These are phyloP conservation scores for Neofusicoccum parvum DNA, from an alignment of 2,329 filamentous ascomycete genomes.

Conservation along the genomic window DNA sequence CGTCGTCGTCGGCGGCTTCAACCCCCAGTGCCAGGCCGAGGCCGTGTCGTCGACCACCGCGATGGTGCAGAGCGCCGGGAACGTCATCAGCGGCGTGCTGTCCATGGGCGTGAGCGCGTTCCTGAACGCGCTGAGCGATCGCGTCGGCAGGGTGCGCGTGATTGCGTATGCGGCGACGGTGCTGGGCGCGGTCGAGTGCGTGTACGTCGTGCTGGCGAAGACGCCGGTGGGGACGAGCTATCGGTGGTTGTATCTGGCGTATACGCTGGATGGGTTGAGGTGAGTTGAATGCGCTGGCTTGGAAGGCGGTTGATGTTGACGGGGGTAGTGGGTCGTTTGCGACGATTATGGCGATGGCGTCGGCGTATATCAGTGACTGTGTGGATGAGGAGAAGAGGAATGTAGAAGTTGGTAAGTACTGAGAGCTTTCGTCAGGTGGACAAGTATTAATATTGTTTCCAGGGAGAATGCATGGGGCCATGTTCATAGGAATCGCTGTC, in stretches of 20 bases:
- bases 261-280: slow-evolving; percentile 23
- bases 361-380: slow-evolving; percentile 24
- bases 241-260: slow-evolving; percentile 23
- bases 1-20: slow-evolving; percentile 24
- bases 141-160: slow-evolving; percentile 21
- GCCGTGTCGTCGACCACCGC: slow-evolving; percentile 19
- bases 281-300: background rate
- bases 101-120: slow-evolving; percentile 18
- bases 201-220: slow-evolving; percentile 19
- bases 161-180: slow-evolving; percentile 18
- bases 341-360: slow-evolving; percentile 24
- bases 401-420: slow-evolving; percentile 21
- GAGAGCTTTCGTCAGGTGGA: no score
- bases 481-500: slow-evolving; percentile 25
- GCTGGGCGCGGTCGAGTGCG: slow-evolving; percentile 14
- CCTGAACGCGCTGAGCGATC: slow-evolving; percentile 23
- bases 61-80: slow-evolving; percentile 17
- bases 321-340: slow-evolving; percentile 21
- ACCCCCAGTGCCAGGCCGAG: slow-evolving; percentile 23
- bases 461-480: slow-evolving; percentile 23
- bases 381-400: slow-evolving; percentile 20
- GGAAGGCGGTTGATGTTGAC: background rate
- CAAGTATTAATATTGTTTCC: background rate
- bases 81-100: slow-evolving; percentile 22
- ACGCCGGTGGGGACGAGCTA: background rate